phyloP scores from a whole-genome alignment of 2,329 filamentous ascomycete genomes.

The Stemphylium beticola region DNA sequence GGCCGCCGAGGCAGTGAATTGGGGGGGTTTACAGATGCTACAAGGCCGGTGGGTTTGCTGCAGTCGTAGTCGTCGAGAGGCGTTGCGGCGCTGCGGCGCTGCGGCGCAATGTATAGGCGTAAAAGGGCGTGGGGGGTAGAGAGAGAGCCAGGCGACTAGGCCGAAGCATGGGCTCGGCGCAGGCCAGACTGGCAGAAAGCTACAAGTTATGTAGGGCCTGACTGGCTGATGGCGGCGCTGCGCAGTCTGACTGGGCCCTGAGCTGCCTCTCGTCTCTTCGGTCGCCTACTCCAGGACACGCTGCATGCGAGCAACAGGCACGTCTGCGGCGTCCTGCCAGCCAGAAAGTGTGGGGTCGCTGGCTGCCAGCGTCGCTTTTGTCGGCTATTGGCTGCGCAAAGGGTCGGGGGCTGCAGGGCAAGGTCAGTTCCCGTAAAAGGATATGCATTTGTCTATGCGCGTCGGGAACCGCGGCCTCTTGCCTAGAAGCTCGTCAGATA shows the following conservation, averaged over 20 bases:
- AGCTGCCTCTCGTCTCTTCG: neutral
- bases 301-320: conserved; percentile 17
- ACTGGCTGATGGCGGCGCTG: neutral
- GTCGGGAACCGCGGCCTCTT: neutral
- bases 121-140: conserved; percentile 10
- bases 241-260: conserved; percentile 2
- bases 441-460: conserved; percentile 8
- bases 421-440: conserved; percentile 10
- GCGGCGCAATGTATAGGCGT: conserved; percentile 20
- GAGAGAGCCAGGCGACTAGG: conserved; percentile 16
- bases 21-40: conserved; percentile 6
- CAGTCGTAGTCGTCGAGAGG: conserved; percentile 11
- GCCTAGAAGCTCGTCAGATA: too few relatives aligned
- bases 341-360: conserved; percentile 16
- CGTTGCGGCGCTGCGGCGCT: conserved; percentile 27
- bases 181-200: conserved; percentile 15
- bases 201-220: conserved; percentile 15
- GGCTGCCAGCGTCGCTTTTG: conserved; percentile 5
- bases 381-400: conserved; percentile 18
- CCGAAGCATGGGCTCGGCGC: conserved; percentile 18
- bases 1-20: conserved; percentile 15
- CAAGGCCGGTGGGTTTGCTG: neutral
- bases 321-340: neutral
- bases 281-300: conserved; percentile 5
- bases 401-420: conserved; percentile 17